Conservation (phyloP, 2,329 filamentous ascomycete species). For the Epicoccum nigrum region DNA sequence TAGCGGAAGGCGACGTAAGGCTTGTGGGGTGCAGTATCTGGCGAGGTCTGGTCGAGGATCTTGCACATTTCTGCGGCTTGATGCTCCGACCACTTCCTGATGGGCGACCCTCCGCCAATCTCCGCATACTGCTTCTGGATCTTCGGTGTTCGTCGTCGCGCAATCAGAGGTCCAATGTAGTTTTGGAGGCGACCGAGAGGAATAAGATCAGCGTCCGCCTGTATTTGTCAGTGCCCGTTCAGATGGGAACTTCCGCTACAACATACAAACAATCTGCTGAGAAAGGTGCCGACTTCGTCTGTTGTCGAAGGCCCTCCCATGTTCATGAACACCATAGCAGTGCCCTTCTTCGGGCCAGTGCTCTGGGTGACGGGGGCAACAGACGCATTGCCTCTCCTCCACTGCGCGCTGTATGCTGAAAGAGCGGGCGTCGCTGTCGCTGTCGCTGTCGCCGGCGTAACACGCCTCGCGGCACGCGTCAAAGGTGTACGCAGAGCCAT, state of each 20-base stretch:
- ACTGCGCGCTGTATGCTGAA: slow-evolving; percentile 43
- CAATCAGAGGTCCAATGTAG: slow-evolving; percentile 88
- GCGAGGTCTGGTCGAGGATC: slow-evolving; percentile 86
- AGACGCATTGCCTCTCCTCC: slow-evolving; percentile 46
- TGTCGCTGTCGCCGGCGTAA: slow-evolving; percentile 22
- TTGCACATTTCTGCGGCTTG: slow-evolving; percentile 97
- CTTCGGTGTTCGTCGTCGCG: slow-evolving; percentile 87
- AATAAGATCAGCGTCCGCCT: slow-evolving; percentile 93
- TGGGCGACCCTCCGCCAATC: slow-evolving; percentile 97
- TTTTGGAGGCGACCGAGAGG: slow-evolving; percentile 90
- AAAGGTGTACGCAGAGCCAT: slow-evolving; percentile 48
- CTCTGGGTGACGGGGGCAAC: slow-evolving; percentile 73
- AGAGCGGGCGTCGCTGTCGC: slow-evolving; percentile 36
- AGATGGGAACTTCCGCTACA: not conserved
- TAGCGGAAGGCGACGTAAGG: slow-evolving; percentile 98
- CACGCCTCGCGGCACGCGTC: slow-evolving; percentile 41
- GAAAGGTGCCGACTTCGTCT: slow-evolving; percentile 85
- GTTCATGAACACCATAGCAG: slow-evolving; percentile 98
- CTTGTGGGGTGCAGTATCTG: slow-evolving; percentile 93
- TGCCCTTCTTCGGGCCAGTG: slow-evolving; percentile 75
- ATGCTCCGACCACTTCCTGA: slow-evolving; percentile 96
- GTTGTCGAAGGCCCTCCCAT: slow-evolving; percentile 95
- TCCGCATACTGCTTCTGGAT: slow-evolving; percentile 94
- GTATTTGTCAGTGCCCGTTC: slow-evolving; percentile 23
- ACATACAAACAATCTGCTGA: slow-evolving; percentile 89